Conservation (phyloP, 2,329 filamentous ascomycete species). For the Botrytis tulipae region DNA sequence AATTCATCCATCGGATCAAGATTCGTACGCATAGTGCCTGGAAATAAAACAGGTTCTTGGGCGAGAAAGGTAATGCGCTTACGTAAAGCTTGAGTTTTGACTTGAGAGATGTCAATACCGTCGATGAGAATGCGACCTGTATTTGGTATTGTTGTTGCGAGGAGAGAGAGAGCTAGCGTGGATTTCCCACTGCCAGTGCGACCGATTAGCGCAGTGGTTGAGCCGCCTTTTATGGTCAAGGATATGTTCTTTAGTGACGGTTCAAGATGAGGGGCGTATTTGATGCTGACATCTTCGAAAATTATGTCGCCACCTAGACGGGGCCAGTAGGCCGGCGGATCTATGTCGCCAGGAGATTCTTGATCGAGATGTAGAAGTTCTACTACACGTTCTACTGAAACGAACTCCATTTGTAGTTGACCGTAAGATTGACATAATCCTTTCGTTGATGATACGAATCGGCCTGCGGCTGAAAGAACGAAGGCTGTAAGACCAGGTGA, state of each 20-base stretch:
- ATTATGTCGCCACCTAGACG: constrained; percentile 66
- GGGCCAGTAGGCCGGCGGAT: constrained; percentile 77
- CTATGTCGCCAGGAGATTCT: constrained; percentile 64
- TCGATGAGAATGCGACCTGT: constrained; percentile 59
- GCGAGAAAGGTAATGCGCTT: constrained; percentile 64
- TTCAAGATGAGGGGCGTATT: constrained; percentile 75
- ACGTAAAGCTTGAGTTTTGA: constrained; percentile 58
- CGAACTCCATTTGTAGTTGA: constrained; percentile 86
- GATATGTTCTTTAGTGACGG: constrained; percentile 67
- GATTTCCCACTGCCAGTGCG: constrained; percentile 82
- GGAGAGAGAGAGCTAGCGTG: constrained; percentile 63
- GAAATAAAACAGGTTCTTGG: constrained; percentile 65
- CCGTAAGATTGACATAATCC: constrained; percentile 77
- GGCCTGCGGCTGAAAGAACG: constrained; percentile 69
- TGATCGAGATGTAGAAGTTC: constrained; percentile 77
- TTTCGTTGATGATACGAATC: constrained; percentile 69
- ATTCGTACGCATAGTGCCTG: constrained; percentile 59
- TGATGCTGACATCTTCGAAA: constrained; percentile 75
- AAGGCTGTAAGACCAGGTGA: constrained; percentile 81
- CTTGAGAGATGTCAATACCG: constrained; percentile 56
- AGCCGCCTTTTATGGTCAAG: constrained; percentile 74
- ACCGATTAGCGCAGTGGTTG: constrained; percentile 76
- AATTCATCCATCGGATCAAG: constrained; percentile 60
- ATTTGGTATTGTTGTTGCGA: constrained; percentile 55
- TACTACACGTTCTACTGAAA: constrained; percentile 82